A percentile compares a stretch with the other conserved stretches of the same genome.
These are phyloP conservation scores for Fusarium redolens DNA, from an alignment of 2,329 filamentous ascomycete genomes.

Conservation along the genomic window DNA sequence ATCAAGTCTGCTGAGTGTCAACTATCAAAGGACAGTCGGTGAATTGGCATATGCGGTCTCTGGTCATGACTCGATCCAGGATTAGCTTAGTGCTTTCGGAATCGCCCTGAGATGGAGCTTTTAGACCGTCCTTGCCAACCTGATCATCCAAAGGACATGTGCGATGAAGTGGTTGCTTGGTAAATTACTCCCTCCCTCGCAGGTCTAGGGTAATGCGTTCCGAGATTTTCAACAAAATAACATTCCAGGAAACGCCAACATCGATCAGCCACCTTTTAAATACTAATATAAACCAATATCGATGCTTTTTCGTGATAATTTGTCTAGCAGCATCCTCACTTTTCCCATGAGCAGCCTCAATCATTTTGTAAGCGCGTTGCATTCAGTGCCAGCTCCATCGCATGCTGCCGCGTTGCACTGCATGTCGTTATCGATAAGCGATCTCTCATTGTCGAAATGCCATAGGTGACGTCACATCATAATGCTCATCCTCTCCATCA, in stretches of 20 bases:
- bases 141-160: too few relatives aligned
- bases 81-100: fast-evolving
- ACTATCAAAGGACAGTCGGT: too few relatives aligned
- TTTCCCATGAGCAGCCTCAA: fast-evolving
- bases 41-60: too few relatives aligned
- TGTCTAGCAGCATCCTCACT: fast-evolving
- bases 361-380: fast-evolving
- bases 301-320: not conserved
- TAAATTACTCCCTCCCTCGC: fast-evolving
- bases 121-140: too few relatives aligned
- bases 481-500: not conserved
- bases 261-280: fast-evolving
- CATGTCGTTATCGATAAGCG: not conserved
- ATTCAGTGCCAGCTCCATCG: fast-evolving
- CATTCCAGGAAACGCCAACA: too few relatives aligned
- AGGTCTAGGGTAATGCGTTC: not conserved
- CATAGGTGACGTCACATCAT: not conserved
- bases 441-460: not conserved
- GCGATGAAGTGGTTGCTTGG: not conserved
- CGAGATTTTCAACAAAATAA: too few relatives aligned
- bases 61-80: too few relatives aligned
- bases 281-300: fast-evolving
- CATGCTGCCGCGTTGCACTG: fast-evolving
- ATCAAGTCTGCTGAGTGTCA: too few relatives aligned
- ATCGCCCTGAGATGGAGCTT: fast-evolving